Base-by-base conservation (phyloP, 1,284 basidiomycete genomes). In the Trametes pubescens region DNA sequence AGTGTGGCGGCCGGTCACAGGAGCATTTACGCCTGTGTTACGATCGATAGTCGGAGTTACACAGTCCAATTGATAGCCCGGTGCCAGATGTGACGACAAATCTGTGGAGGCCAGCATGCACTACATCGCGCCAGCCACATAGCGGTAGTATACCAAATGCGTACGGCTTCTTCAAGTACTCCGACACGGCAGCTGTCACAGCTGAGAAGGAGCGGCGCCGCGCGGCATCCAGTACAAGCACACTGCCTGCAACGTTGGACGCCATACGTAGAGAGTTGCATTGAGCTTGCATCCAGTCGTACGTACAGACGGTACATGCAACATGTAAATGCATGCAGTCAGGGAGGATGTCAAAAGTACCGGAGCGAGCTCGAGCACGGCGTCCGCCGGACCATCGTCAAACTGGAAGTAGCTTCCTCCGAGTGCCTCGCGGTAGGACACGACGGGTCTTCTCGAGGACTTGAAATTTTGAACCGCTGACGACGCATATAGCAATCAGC, bases 391-490 rank as follows among this genome's bases (percentile, higher is more conserved):
- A 16, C 29, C 9, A 16, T 18, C 46, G 16, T 35, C 13, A 37
- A 21, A 37, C 53, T 14, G 43, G 29, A 32, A 32, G 29, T 8
- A 32, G 29, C 29, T 32, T 32, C 29, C 29, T 32, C 29, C 61
- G 57, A 58, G 57, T 54, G 60, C 60, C 62, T 67, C 62, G 54
- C 51, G 49, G 66, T n/a, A 24, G 57, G 49, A 59, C 4, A 61
- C 47, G 51, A 26, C 37, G 24, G 38, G 22, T 22, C 44, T 37
- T 47, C 32, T 16, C 10, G 55, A 10, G 34, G 26, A 6, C 44
- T 13, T 32, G 29, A 32, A 32, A 32, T 4, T 32, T 35, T 9
- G 44, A 37, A 29, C 8, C 3, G 32, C 32, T 11, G 10, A 10
- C 9, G 22, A 14, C 46, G n/a, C 21, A 58, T 51, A 22, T 6